A percentile compares a stretch with the other conserved stretches of the same genome.
These are phyloP conservation scores for Ceratobasidium papillatum DNA, from an alignment of 1,284 basidiomycete species.

Conservation along the genomic window DNA sequence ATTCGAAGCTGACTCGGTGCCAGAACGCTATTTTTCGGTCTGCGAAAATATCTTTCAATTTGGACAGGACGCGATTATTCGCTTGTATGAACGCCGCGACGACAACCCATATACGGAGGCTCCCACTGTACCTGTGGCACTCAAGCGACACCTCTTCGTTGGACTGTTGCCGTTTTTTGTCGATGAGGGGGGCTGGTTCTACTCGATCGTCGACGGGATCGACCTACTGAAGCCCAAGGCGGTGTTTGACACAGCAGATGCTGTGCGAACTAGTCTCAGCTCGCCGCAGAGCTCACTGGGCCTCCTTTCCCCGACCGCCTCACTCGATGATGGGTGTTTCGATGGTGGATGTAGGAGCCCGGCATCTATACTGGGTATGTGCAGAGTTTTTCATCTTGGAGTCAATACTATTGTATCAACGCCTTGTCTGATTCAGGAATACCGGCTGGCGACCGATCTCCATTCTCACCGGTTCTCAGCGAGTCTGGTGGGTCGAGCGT, in stretches of 20 bases:
- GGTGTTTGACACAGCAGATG: background rate
- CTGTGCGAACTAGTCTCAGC: background rate
- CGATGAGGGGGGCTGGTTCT: background rate
- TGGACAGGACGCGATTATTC: background rate
- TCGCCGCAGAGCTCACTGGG: background rate
- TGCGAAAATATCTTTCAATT: background rate
- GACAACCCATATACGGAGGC: background rate
- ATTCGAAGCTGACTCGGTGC: background rate
- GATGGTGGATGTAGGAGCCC: background rate
- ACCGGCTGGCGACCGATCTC: background rate
- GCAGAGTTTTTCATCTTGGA: background rate
- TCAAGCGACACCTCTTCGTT: background rate
- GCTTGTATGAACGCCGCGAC: background rate
- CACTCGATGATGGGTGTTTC: background rate
- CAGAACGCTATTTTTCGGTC: background rate
- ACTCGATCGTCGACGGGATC: background rate
- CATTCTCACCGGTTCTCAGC: background rate
- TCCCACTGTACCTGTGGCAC: background rate
- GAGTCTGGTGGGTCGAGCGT: background rate
- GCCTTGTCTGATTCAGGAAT: background rate
- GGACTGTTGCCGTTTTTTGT: background rate
- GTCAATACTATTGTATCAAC: background rate
- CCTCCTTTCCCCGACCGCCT: background rate
- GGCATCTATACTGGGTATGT: background rate
- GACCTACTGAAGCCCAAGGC: background rate